Evolutionary conservation across 225 moss, liverwort and hornwort species (phyloP).

Genomic region (Sphagnum contortum): DNA sequence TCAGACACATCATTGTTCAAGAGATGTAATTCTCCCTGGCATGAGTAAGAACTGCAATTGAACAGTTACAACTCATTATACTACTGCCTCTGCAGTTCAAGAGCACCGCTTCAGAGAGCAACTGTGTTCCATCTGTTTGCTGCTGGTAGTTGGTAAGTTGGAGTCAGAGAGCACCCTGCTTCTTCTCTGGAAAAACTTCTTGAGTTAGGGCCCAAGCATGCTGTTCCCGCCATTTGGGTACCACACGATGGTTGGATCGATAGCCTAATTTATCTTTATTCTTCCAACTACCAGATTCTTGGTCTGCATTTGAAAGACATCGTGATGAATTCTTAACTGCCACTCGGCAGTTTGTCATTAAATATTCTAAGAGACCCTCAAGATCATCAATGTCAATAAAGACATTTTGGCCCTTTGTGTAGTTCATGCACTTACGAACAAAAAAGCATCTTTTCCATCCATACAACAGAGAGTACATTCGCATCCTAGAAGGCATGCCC

Average conservation of each 20-base stretch:
- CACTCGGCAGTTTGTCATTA: conserved; percentile 61
- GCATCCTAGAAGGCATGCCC: conserved; percentile 82
- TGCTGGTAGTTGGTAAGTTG: background rate
- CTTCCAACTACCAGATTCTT: conserved; percentile 36
- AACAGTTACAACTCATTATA: background rate
- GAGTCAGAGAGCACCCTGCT: background rate
- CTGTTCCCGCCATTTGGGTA: conserved; percentile 46
- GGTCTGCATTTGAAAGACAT: conserved; percentile 39
- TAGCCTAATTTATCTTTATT: conserved; percentile 23
- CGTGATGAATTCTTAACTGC: conserved; percentile 39
- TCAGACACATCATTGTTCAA: background rate
- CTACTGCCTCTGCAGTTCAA: conserved; percentile 6
- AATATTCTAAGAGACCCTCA: conserved; percentile 47
- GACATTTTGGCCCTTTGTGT: conserved; percentile 62
- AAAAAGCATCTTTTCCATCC: conserved; percentile 85
- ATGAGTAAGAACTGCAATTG: background rate
- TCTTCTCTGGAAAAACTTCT: conserved; percentile 15
- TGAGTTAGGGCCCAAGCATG: conserved; percentile 22
- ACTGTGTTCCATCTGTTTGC: conserved; percentile 7
- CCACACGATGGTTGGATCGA: conserved; percentile 19
- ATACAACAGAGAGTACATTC: conserved; percentile 57
- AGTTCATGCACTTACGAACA: conserved; percentile 84
- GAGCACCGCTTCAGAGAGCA: conserved; percentile 18
- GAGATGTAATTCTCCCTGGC: background rate
- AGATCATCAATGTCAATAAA: conserved; percentile 61